Percentiles rank a stretch among this genome's conserved stretches.
phyloP scores from a whole-genome alignment of 2,329 filamentous ascomycete species.

The Fusarium nodosum region DNA sequence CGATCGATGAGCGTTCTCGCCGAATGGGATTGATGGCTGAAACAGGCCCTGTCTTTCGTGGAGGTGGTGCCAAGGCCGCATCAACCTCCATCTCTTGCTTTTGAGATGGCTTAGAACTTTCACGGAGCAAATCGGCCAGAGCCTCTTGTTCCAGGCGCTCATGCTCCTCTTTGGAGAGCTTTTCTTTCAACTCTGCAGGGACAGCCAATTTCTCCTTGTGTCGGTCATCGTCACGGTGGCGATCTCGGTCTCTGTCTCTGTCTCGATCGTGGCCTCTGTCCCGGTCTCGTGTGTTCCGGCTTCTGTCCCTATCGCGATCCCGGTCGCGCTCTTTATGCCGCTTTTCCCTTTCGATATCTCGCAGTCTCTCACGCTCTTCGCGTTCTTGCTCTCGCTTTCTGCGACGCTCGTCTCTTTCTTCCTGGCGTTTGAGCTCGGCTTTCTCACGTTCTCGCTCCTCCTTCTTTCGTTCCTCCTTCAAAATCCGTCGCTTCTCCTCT shows the following conservation, averaged over 20 bases:
- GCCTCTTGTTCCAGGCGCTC: constrained; percentile 70
- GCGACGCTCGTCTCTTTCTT: constrained; percentile 64
- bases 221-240: constrained; percentile 49
- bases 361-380: constrained; percentile 66
- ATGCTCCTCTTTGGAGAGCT: constrained; percentile 70
- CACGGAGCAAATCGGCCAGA: constrained; percentile 69
- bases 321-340: constrained; percentile 57
- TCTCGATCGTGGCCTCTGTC: constrained; percentile 51
- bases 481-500: constrained; percentile 71
- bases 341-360: constrained; percentile 58
- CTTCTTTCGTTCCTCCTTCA: constrained; percentile 67
- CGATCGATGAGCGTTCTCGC: constrained; percentile 60
- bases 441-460: constrained; percentile 64
- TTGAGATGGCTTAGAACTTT: constrained; percentile 65
- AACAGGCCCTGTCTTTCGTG: constrained; percentile 64
- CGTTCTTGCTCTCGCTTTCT: constrained; percentile 67
- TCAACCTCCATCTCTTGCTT: constrained; percentile 70
- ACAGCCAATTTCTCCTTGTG: constrained; percentile 56
- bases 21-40: constrained; percentile 71
- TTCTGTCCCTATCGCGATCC: constrained; percentile 54
- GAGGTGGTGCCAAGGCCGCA: constrained; percentile 68
- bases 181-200: constrained; percentile 64
- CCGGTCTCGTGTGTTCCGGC: constrained; percentile 49
- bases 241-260: constrained; percentile 48
- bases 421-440: constrained; percentile 64